Base-by-base conservation (phyloP, 306 rosid genomes). In the Ammopiptanthus mongolicus region DNA sequence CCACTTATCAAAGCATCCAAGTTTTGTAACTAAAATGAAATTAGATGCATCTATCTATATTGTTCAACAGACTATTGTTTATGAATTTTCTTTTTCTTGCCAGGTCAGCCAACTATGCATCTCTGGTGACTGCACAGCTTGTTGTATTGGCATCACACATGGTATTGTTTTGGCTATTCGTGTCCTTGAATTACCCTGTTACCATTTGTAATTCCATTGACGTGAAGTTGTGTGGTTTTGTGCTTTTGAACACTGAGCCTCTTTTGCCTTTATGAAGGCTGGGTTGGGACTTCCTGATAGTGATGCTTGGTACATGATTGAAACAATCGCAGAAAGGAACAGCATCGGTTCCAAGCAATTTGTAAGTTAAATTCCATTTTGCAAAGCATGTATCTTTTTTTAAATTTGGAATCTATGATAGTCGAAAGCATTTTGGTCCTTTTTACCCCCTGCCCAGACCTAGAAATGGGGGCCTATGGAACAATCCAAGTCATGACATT, bases 291-390 rank as follows among this genome's bases (percentile, higher is more conserved):
- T 95, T 82, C 91, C 91, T 73, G 97, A 92, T 79, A 83, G 69
- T 46, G 99, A 92, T 87, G 88, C 97, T 68, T 95, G 99, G 99
- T 92, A 86, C 87, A 87, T 92, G 89, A 88, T 92, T 47, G 99
- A 92, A 86, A 92, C 93, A 71, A 90, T 95, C 78, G 97, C 97
- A 13, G 97, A 88, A 88, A 90, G 89, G 78, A 92, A 89, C 87
- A 92, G 83, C 84, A 80, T 92, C 12, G 99, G 99, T 52, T 95
- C 87, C 85, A 95, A 93, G 77, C 99, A 95, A 69, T 90, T 90
- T 78, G 97, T 95, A 87, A 92, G 97, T 81, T 50, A 39, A 78
- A 37, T 55, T 80, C 48, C 73, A 39, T 18, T 73, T 66, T 69
- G 25, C 37, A 70, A 39, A 61, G 39, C 60, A 37, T 63, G 46